phyloP scores from a whole-genome alignment of 208 protist species.

The Novymonas esmeraldas region DNA sequence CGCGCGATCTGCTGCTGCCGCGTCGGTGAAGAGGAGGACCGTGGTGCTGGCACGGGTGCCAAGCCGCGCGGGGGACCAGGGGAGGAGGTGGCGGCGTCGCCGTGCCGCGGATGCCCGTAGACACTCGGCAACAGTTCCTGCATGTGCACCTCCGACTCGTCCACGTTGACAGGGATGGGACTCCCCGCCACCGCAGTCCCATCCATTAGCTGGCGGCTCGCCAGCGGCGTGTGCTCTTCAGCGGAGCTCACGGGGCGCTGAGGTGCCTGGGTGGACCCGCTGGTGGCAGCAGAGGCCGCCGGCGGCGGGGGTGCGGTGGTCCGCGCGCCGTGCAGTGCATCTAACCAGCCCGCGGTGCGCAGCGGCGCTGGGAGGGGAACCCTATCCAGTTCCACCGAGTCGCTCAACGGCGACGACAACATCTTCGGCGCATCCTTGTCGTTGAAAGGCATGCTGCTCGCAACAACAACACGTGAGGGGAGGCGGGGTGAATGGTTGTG shows the following conservation, averaged over 20 bases:
- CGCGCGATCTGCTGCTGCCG: background rate
- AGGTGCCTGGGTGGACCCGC: too few species aligned
- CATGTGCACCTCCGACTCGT: conserved; percentile 30
- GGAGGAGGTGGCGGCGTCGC: background rate
- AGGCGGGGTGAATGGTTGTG: background rate
- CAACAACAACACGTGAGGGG: background rate
- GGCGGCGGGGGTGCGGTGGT: background rate
- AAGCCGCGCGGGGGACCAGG: background rate
- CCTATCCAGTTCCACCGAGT: conserved; percentile 31
- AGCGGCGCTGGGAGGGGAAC: conserved; percentile 6
- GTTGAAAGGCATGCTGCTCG: conserved; percentile 6
- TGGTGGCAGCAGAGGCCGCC: background rate
- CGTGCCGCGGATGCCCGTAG: background rate
- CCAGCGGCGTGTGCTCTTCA: conserved; percentile 10
- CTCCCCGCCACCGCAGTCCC: conserved; percentile 38
- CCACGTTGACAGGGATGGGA: conserved; percentile 35
- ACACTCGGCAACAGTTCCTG: conserved; percentile 11
- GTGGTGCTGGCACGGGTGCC: background rate
- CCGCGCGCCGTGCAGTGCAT: conserved; percentile 9
- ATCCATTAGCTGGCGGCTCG: conserved; percentile 21
- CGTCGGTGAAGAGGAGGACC: too few species aligned
- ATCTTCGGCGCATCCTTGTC: conserved; percentile 1
- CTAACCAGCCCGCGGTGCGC: conserved; percentile 16
- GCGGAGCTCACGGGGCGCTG: background rate
- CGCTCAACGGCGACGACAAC: conserved; percentile 19